Evolutionary conservation across 495 filamentous ascomycete genomes (phyloP).

Genomic region (Penicillium simplicissimum): DNA sequence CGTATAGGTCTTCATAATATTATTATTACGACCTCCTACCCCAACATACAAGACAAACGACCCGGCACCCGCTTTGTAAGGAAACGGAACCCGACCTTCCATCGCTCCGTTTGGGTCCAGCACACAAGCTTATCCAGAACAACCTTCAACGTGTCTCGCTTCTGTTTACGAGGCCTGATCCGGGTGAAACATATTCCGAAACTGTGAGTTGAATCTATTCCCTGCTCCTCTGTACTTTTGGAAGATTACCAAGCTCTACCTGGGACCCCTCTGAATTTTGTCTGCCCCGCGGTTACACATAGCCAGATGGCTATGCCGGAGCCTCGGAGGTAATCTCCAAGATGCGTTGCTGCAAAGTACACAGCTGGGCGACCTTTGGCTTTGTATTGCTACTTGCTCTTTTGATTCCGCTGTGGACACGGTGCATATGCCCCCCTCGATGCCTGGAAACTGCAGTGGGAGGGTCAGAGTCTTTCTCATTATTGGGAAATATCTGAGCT

Average conservation of each 20-base stretch:
- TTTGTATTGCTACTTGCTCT: slow-evolving; percentile 9
- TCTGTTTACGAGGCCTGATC: slow-evolving; percentile 33
- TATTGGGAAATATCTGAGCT: background rate
- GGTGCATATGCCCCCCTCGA: slow-evolving; percentile 18
- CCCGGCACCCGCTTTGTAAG: slow-evolving; percentile 28
- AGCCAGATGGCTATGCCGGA: slow-evolving; percentile 1
- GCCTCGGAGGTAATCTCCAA: slow-evolving; percentile 1
- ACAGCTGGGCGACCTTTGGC: slow-evolving; percentile 1
- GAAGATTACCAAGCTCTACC: slow-evolving; percentile 5
- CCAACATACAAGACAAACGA: background rate
- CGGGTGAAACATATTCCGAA: slow-evolving; percentile 31
- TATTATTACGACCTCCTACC: background rate
- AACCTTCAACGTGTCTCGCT: slow-evolving; percentile 38
- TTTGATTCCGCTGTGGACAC: slow-evolving; percentile 11
- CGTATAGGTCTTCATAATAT: background rate
- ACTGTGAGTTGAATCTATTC: slow-evolving; percentile 36
- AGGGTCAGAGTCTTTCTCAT: background rate
- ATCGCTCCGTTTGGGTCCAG: slow-evolving; percentile 27
- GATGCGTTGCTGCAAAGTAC: slow-evolving; percentile 12
- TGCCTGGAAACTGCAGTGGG: background rate
- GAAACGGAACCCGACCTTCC: slow-evolving; percentile 25
- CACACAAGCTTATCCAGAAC: slow-evolving; percentile 15
- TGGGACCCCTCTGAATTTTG: slow-evolving; percentile 15
- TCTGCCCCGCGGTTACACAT: slow-evolving; percentile 28
- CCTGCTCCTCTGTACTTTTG: slow-evolving; percentile 2